A percentile compares a stretch with the other conserved stretches of the same genome.
These are phyloP conservation scores for Rhodotorula sp. DNA, from an alignment of 1,284 basidiomycete species.

Conservation along the genomic window DNA sequence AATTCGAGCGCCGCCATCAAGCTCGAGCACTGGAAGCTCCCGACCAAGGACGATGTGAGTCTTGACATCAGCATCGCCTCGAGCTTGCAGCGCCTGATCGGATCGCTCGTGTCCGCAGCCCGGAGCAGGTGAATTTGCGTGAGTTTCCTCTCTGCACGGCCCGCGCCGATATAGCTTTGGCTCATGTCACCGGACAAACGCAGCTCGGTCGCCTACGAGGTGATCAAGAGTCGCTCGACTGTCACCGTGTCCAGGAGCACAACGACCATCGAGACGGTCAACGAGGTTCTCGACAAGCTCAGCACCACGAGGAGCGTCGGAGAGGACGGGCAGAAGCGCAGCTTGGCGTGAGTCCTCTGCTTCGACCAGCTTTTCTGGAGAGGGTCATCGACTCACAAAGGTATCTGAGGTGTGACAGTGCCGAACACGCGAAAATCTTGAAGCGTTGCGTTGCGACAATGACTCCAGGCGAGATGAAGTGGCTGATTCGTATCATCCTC, in stretches of 20 bases:
- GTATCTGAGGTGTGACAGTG: conserved; percentile 53
- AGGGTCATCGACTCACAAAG: too few species aligned
- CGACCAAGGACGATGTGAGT: conserved; percentile 61
- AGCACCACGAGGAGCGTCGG: background rate
- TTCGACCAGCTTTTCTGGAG: background rate
- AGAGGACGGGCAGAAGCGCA: conserved; percentile 43
- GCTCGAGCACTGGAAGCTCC: conserved; percentile 85
- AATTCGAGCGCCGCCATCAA: conserved; percentile 71
- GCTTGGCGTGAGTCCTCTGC: background rate
- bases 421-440: conserved; percentile 68
- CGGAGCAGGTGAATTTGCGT: conserved; percentile 18
- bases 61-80: fast-evolving
- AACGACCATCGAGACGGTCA: conserved; percentile 74
- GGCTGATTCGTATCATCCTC: conserved; percentile 88
- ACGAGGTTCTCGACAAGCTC: conserved; percentile 71
- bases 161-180: background rate
- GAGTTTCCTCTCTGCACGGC: conserved; percentile 45
- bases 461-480: conserved; percentile 79
- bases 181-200: background rate
- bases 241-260: conserved; percentile 64
- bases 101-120: background rate
- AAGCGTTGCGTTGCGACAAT: conserved; percentile 71
- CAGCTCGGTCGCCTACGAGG: conserved; percentile 67
- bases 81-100: background rate
- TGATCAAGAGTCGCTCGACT: conserved; percentile 77